Evolutionary conservation across 2,329 filamentous ascomycete species (phyloP).

Genomic region (Laburnicola sp.): DNA sequence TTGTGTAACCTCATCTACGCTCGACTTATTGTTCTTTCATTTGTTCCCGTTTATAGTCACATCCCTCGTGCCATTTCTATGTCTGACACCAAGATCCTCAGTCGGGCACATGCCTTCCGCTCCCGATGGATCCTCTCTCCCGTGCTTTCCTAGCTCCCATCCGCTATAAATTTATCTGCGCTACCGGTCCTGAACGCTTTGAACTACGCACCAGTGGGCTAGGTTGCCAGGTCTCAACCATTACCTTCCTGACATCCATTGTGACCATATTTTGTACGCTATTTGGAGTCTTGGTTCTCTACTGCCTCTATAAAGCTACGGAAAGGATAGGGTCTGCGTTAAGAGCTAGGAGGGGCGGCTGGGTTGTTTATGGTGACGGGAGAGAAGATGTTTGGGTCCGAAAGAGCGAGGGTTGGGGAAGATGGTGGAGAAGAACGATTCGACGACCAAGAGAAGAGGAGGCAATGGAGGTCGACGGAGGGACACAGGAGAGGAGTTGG

Average conservation of each 20-base stretch:
- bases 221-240: constrained; percentile 53
- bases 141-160: constrained; percentile 47
- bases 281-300: constrained; percentile 43
- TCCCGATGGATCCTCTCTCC: constrained; percentile 42
- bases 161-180: constrained; percentile 40
- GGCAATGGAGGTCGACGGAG: constrained; percentile 31
- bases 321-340: constrained; percentile 17
- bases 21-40: not conserved
- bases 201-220: constrained; percentile 51
- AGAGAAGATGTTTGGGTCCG: constrained; percentile 37
- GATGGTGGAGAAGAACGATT: constrained; percentile 32
- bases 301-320: constrained; percentile 25
- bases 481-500: constrained; percentile 27
- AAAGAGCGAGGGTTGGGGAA: constrained; percentile 29
- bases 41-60: not conserved
- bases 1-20: not conserved
- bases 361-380: constrained; percentile 34
- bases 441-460: constrained; percentile 31
- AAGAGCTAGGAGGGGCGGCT: constrained; percentile 31
- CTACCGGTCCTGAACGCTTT: constrained; percentile 47
- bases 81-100: constrained; percentile 12
- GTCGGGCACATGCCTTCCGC: constrained; percentile 50
- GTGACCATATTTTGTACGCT: constrained; percentile 50
- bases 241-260: constrained; percentile 49
- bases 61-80: not conserved